Evolutionary conservation across 179 eudicot genomes (phyloP), one percentile per base, ranked within the genome.

Genomic region (Beta corolliflora): DNA sequence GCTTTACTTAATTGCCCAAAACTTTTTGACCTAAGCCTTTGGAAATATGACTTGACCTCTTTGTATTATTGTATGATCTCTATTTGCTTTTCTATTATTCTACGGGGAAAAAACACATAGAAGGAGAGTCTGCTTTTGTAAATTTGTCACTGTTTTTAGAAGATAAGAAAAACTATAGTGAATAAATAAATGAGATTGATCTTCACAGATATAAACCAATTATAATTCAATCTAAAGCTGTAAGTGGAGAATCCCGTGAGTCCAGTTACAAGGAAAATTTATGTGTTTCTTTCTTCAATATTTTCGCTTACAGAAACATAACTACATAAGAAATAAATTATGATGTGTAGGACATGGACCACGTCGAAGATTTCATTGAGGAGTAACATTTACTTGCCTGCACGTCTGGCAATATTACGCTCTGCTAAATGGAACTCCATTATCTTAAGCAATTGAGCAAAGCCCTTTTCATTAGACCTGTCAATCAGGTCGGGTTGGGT

Each of bases 331-430:
- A 48, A 3, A 48, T 6, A 48, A 48, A 48, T 7, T 48, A 48
- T 36, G 41, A 6, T n/a, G 19, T 7, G 19, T 8, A 23, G 44
- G 18, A 61, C 69, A 25, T 19, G 16, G 52, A 61, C 55, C 72
- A 77, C 79, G 48, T 64, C 69, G 44, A 67, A 76, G 13, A 44
- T 21, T 25, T 60, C 5, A n/a, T 12, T n/a, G 8, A 46, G 25
- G 68, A 23, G 41, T 23, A 64, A 16, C 61, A 25, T 77, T 36
- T 77, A 77, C 71, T 64, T 77, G 80, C 61, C 60, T 25, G 72
- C 80, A 77, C 72, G 80, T 77, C 46, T n/a, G 15, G 4, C 9
- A 44, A 23, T 66, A 25, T 64, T 21, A 60, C 6, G 65, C 65
- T 19, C 4, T n/a, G 65, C 36, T 45, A 16, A 10, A 71, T 71